Conservation (phyloP, 108 stramenopile species). For the Aurantiochytrium sp. region DNA sequence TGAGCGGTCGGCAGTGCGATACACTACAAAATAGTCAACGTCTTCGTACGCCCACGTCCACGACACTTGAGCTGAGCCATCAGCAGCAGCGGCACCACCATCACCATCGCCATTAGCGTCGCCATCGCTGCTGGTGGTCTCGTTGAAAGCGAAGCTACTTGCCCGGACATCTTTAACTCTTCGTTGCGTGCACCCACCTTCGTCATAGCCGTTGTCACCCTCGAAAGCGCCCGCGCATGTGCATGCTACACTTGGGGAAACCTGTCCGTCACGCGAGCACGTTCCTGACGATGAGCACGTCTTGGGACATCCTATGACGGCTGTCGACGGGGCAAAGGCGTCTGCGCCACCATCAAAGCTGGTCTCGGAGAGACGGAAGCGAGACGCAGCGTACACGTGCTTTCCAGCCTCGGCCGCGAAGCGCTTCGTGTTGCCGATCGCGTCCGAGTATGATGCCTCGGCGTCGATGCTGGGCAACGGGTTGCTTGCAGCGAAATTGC, state of each 20-base stretch:
- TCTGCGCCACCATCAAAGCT: background rate
- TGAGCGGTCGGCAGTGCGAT: background rate
- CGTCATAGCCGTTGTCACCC: background rate
- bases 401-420: background rate
- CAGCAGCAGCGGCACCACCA: background rate
- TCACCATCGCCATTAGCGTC: too few relatives aligned
- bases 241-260: background rate
- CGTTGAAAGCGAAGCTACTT: background rate
- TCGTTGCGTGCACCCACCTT: background rate
- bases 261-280: background rate
- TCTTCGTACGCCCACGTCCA: background rate
- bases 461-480: background rate
- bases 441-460: background rate
- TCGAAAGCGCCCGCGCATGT: background rate
- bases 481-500: background rate
- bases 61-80: background rate
- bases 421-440: background rate
- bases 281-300: background rate
- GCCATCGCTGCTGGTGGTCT: background rate
- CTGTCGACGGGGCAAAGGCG: background rate
- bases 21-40: background rate
- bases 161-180: background rate
- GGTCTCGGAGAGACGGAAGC: background rate
- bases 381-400: background rate
- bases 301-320: background rate